Conservation (phyloP, 495 filamentous ascomycete genomes). For the Neurospora africana region DNA sequence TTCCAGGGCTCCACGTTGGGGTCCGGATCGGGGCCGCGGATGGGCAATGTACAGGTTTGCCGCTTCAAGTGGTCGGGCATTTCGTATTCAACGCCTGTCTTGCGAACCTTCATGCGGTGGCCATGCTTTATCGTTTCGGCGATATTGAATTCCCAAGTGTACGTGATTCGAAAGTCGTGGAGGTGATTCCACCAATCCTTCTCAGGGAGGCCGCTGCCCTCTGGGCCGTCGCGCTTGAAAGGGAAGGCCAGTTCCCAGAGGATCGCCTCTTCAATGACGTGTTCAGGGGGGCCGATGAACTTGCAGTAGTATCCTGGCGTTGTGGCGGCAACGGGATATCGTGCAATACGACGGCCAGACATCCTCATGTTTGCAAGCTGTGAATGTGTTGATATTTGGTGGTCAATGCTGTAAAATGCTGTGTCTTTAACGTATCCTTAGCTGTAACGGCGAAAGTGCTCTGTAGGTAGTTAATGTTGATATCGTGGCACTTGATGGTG, state of each 20-base stretch:
- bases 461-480: no score
- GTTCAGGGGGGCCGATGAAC: not conserved
- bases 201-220: not conserved
- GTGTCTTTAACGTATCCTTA: no score
- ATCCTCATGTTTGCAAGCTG: no score
- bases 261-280: not conserved
- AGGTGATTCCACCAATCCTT: not conserved
- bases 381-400: no score
- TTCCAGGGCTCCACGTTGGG: not conserved
- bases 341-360: no score
- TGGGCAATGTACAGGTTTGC: not conserved
- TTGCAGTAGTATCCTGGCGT: not conserved
- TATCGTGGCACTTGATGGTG: no score
- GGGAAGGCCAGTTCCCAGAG: not conserved
- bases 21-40: not conserved
- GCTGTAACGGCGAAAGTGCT: no score
- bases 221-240: not conserved
- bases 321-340: no score
- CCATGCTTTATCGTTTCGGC: not conserved
- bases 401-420: no score
- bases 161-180: not conserved
- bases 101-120: not conserved
- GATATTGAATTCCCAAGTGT: not conserved
- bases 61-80: not conserved
- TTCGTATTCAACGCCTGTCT: not conserved